Percentiles rank a stretch among this genome's conserved stretches.
Evolutionary conservation across 371 early-diverging fungal genomes (phyloP).

Genomic region (Mortierella sp.): DNA sequence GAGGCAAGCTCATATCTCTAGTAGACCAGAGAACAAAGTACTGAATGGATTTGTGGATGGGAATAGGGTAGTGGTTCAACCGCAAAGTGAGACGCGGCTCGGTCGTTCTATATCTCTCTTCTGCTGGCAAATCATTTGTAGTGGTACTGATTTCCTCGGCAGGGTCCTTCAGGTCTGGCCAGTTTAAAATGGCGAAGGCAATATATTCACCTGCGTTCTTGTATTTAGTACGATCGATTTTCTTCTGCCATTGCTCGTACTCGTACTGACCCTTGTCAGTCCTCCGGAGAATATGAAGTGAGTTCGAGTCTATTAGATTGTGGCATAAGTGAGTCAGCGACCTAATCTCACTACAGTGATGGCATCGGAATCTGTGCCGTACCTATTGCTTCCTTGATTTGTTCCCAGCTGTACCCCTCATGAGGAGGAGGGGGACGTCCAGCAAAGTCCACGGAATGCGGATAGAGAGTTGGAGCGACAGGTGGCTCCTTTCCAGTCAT

Average conservation of each 20-base stretch:
- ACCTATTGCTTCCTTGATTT: constrained; percentile 41
- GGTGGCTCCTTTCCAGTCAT: constrained; percentile 11
- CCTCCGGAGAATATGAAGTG: constrained; percentile 36
- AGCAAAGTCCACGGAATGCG: constrained; percentile 34
- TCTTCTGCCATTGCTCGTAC: constrained; percentile 44
- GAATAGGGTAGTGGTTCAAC: constrained; percentile 49
- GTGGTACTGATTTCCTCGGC: constrained; percentile 8
- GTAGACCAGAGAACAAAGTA: constrained; percentile 55
- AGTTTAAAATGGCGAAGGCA: constrained; percentile 28
- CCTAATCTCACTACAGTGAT: not conserved
- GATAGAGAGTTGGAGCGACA: constrained; percentile 15
- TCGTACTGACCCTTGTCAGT: constrained; percentile 56
- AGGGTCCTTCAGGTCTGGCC: constrained; percentile 44
- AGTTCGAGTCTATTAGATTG: constrained; percentile 18
- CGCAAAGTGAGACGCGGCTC: constrained; percentile 42
- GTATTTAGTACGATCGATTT: constrained; percentile 30
- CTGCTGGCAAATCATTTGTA: not conserved
- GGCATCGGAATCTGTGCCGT: not conserved
- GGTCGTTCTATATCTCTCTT: constrained; percentile 13
- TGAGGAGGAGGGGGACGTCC: constrained; percentile 41
- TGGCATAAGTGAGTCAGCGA: not conserved
- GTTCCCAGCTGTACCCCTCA: constrained; percentile 46
- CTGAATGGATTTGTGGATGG: constrained; percentile 47
- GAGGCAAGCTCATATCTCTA: constrained; percentile 33
- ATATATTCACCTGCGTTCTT: constrained; percentile 43